Conservation (phyloP, 192 early-diverging fungal genomes). For the Backusella circina region DNA sequence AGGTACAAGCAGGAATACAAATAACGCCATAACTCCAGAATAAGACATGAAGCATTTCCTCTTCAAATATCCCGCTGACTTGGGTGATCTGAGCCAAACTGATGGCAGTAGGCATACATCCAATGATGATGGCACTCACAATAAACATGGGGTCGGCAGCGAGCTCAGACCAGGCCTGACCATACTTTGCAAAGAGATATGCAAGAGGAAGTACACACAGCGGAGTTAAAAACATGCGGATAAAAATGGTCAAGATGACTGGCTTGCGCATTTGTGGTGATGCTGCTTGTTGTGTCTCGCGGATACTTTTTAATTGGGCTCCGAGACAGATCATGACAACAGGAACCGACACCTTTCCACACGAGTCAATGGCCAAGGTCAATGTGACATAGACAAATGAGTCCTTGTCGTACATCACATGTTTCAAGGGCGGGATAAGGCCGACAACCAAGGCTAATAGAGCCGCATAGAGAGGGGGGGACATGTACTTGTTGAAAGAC, state of each 20-base stretch:
- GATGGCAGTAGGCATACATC: slow-evolving; percentile 66
- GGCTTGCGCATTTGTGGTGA: slow-evolving; percentile 16
- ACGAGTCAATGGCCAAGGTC: slow-evolving; percentile 63
- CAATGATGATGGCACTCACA: slow-evolving; percentile 57
- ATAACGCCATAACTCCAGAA: slow-evolving; percentile 64
- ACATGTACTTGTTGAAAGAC: slow-evolving; percentile 40
- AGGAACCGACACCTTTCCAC: slow-evolving; percentile 76
- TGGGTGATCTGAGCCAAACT: slow-evolving; percentile 69
- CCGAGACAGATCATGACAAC: slow-evolving; percentile 75
- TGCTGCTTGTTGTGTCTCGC: slow-evolving; percentile 1
- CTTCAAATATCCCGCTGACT: slow-evolving; percentile 66
- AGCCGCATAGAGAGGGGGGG: slow-evolving; percentile 73
- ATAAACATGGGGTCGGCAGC: slow-evolving; percentile 63
- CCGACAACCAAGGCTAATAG: slow-evolving; percentile 63
- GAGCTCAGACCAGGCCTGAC: slow-evolving; percentile 34
- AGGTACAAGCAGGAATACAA: slow-evolving; percentile 33
- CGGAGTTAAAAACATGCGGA: slow-evolving; percentile 36
- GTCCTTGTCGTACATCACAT: slow-evolving; percentile 53
- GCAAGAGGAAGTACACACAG: slow-evolving; percentile 37
- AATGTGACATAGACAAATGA: slow-evolving; percentile 49
- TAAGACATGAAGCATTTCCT: slow-evolving; percentile 60
- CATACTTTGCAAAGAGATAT: slow-evolving; percentile 11
- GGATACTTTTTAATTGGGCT: slow-evolving; percentile 48
- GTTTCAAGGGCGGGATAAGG: slow-evolving; percentile 54
- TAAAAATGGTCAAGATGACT: slow-evolving; percentile 20